Percentiles rank a stretch among this genome's conserved stretches.
Conservation (phyloP, 495 filamentous ascomycete species). For the Daldinia concentrica region DNA sequence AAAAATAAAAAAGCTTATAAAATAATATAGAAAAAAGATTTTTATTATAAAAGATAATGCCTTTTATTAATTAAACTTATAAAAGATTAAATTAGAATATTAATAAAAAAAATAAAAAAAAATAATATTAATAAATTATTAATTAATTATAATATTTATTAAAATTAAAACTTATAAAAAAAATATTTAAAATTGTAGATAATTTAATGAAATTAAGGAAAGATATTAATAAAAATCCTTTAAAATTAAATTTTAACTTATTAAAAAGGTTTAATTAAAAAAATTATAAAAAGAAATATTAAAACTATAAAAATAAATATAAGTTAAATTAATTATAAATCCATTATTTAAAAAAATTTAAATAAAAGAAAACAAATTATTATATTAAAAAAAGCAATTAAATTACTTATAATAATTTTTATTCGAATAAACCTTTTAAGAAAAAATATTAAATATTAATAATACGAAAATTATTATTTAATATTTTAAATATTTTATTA, state of each 20-base stretch:
- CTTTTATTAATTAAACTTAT: background rate
- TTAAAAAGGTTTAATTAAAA: background rate
- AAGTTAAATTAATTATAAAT: background rate
- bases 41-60: background rate
- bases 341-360: background rate
- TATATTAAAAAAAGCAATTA: background rate
- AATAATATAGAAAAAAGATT: background rate
- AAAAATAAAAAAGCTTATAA: background rate
- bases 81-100: background rate
- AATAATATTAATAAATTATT: background rate
- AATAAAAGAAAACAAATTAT: background rate
- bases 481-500: background rate
- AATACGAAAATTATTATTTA: background rate
- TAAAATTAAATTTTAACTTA: too few species aligned
- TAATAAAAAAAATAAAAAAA: background rate
- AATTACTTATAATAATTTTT: background rate
- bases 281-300: background rate
- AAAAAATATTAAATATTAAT: background rate
- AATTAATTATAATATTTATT: background rate
- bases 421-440: background rate
- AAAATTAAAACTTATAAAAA: background rate
- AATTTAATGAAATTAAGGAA: background rate
- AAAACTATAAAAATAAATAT: background rate
- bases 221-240: too few species aligned
- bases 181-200: background rate